Evolutionary conservation across 805 yeast genomes (phyloP).

Genomic region (Wickerhamomyces chambardii): DNA sequence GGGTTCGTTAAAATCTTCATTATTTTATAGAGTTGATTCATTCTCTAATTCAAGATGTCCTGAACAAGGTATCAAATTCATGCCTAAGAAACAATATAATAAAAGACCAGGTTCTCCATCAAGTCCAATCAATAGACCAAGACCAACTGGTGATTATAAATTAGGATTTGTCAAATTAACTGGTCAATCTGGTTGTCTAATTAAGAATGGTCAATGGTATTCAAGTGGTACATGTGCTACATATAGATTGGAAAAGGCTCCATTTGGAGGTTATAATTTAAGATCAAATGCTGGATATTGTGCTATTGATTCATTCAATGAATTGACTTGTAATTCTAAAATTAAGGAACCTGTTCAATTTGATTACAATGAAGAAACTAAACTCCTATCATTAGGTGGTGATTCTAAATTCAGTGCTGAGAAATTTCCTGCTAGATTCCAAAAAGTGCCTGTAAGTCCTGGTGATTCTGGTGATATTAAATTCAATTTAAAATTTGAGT

Average conservation of each 20-base stretch:
- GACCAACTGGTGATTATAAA: constrained; percentile 21
- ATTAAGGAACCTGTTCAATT: neutral
- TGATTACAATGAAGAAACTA: constrained; percentile 2
- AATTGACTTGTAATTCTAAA: neutral
- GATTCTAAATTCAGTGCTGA: constrained; percentile 6
- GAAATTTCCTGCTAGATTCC: constrained; percentile 1
- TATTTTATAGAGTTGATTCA: constrained; percentile 56
- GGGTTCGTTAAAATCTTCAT: constrained; percentile 65
- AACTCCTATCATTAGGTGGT: neutral
- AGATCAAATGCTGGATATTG: constrained; percentile 67
- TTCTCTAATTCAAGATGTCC: constrained; percentile 58
- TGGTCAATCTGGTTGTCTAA: constrained; percentile 64
- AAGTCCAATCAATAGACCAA: constrained; percentile 7
- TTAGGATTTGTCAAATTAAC: constrained; percentile 41
- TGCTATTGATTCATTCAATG: constrained; percentile 24
- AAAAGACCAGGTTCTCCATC: constrained; percentile 20
- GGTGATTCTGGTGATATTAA: neutral
- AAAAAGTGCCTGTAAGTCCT: neutral
- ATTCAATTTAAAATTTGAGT: neutral
- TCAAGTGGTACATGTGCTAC: constrained; percentile 78
- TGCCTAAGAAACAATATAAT: constrained; percentile 54
- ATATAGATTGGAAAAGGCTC: constrained; percentile 44
- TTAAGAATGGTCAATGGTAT: constrained; percentile 83
- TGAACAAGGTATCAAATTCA: constrained; percentile 52
- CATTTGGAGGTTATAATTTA: constrained; percentile 63